Evolutionary conservation across 2,329 filamentous ascomycete species (phyloP), one percentile per base, ranked within the genome.

Genomic region (Aspergillus oerlinghausenensis): DNA sequence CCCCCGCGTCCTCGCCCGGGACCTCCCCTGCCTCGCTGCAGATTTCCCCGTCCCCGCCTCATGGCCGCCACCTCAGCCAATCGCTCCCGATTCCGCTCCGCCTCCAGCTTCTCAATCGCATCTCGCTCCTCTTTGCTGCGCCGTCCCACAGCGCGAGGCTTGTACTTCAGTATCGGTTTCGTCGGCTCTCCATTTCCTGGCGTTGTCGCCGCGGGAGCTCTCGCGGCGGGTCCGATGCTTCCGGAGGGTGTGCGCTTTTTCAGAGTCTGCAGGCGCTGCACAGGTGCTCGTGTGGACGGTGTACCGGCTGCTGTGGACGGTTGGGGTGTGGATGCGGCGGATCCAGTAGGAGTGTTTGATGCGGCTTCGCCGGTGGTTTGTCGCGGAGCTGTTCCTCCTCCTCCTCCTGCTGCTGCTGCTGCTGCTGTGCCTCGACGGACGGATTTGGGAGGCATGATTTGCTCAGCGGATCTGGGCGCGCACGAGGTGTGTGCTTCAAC

Each of bases 51-150:
- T 21, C 68, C 73, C 40, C 65, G 69, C 62, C 69, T 70, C 21
- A 69, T 75, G n/a, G 73, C 75, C 23, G 70, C 73, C 9, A 70
- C 75, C 59, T 76, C 76, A 42, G 66, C 68, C 35, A 76, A 57
- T 49, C 75, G 68, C 59, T 75, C 73, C 40, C 68, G 69, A 42
- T 73, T 53, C 25, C 75, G 69, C 62, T 77, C 69, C 49, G 72
- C 72, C 62, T 79, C 77, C 7, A 74, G 63, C 51, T 69, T 71
- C 65, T 77, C 73, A 1, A 74, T 70, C 9, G 71, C 73, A 45
- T 78, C 76, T 58, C 77, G 73, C 62, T 79, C 76, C 56, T 75
- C 75, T 62, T 79, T 77, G 59, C 73, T 77, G 50, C 75, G 73
- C 11, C 77, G 76, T 6, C 60, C 64, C 7, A 74, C 71, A 2